phyloP scores from a whole-genome alignment of 805 yeast species.

The Teunomyces gatunensis region DNA sequence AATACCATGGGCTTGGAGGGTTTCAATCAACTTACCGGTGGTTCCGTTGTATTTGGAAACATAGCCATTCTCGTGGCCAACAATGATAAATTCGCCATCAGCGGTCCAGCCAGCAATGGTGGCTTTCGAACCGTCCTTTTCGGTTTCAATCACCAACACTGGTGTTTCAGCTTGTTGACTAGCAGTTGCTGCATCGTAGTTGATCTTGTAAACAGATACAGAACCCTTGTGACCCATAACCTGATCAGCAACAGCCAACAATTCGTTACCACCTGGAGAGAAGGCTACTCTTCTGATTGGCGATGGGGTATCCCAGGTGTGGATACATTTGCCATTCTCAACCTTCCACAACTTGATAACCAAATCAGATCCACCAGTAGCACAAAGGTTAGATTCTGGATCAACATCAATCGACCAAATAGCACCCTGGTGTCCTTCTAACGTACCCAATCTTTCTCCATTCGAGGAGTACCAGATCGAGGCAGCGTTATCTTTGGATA shows the following conservation, averaged over 20 bases:
- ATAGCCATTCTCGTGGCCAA: constrained; percentile 86
- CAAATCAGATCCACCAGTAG: constrained; percentile 91
- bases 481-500: constrained; percentile 86
- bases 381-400: constrained; percentile 59
- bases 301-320: constrained; percentile 70
- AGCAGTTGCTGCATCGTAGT: constrained; percentile 38
- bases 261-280: constrained; percentile 63
- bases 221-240: constrained; percentile 89
- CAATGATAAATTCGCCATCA: constrained; percentile 68
- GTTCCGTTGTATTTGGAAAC: constrained; percentile 75
- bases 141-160: constrained; percentile 55
- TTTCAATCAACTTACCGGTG: constrained; percentile 66
- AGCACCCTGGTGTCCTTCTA: constrained; percentile 82
- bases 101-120: constrained; percentile 87
- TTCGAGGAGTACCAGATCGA: constrained; percentile 92
- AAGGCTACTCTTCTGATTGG: constrained; percentile 93
- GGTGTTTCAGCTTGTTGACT: constrained; percentile 54
- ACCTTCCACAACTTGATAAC: constrained; percentile 83
- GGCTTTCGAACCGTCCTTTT: constrained; percentile 57
- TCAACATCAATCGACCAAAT: constrained; percentile 93
- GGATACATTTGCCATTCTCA: constrained; percentile 69
- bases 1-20: constrained; percentile 69
- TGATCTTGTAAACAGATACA: constrained; percentile 63
- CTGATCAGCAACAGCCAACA: constrained; percentile 80
- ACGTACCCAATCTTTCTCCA: constrained; percentile 96